phyloP scores from a whole-genome alignment of 306 rosid genomes.

The Purshia tridentata region DNA sequence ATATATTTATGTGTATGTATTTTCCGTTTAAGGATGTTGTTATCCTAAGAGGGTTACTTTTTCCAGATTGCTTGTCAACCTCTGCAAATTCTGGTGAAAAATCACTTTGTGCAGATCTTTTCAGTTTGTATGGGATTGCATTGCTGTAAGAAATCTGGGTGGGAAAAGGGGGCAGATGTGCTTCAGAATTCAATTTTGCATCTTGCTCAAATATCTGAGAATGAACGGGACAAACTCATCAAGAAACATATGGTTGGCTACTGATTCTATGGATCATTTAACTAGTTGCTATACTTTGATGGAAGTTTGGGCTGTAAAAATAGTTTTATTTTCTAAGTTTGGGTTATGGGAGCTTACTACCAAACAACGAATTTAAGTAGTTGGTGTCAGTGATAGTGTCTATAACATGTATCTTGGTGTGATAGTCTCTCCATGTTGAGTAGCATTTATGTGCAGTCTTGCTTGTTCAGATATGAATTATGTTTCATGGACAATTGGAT shows the following conservation, averaged over 20 bases:
- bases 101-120: slow-evolving; percentile 73
- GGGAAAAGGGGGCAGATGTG: slow-evolving; percentile 61
- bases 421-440: background rate
- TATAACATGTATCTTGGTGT: background rate
- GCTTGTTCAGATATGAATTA: slow-evolving; percentile 15
- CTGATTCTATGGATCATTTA: slow-evolving; percentile 12
- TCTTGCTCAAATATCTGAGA: slow-evolving; percentile 72
- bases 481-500: background rate
- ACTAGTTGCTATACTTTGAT: slow-evolving; percentile 1
- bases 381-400: background rate
- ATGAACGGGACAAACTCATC: slow-evolving; percentile 77
- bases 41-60: slow-evolving; percentile 29
- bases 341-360: background rate
- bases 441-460: slow-evolving; percentile 8
- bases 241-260: slow-evolving; percentile 76
- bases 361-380: background rate
- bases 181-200: slow-evolving; percentile 77
- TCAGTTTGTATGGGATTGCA: slow-evolving; percentile 74
- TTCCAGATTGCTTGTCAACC: slow-evolving; percentile 76
- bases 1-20: background rate
- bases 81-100: slow-evolving; percentile 52
- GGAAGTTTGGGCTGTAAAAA: background rate
- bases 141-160: slow-evolving; percentile 63
- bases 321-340: too few relatives aligned
- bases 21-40: slow-evolving; percentile 14